Conservation (phyloP, 129 eudicot species). For the Flaveria trinervia region DNA sequence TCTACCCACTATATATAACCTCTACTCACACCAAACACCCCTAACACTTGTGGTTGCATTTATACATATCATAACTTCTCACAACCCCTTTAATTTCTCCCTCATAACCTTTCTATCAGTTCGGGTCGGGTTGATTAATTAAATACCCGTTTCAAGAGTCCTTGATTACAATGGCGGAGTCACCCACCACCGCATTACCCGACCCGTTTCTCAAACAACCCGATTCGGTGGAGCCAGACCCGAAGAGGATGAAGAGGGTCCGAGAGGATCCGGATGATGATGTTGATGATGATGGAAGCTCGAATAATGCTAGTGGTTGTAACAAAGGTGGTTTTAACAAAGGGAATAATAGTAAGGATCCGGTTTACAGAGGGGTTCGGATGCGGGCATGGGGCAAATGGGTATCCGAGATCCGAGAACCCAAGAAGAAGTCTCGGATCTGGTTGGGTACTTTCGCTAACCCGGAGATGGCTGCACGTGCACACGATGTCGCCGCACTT, state of each 20-base stretch:
- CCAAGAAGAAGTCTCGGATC: slow-evolving; percentile 84
- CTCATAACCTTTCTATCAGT: neutral
- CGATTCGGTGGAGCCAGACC: slow-evolving; percentile 26
- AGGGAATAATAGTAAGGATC: slow-evolving; percentile 44
- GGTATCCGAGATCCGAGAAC: slow-evolving; percentile 90
- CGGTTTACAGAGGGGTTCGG: slow-evolving; percentile 74
- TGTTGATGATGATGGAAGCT: neutral
- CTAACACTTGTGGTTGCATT: slow-evolving; percentile 28
- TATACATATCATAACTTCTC: neutral
- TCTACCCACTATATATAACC: slow-evolving; percentile 14
- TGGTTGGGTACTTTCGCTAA: slow-evolving; percentile 84
- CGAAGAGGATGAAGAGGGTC: slow-evolving; percentile 31
- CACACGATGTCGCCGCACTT: slow-evolving; percentile 86
- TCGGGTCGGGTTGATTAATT: slow-evolving; percentile 9
- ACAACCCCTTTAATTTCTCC: neutral
- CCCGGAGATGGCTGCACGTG: slow-evolving; percentile 97
- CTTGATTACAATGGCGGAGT: slow-evolving; percentile 4
- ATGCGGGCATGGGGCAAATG: slow-evolving; percentile 92
- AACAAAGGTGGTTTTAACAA: no score
- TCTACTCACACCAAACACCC: slow-evolving; percentile 36
- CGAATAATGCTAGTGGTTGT: no score
- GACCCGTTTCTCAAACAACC: slow-evolving; percentile 26
- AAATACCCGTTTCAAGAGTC: neutral
- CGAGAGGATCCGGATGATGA: slow-evolving; percentile 34
- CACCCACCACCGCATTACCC: slow-evolving; percentile 21